Percentiles rank a stretch among this genome's conserved stretches.
Evolutionary conservation across 2,329 filamentous ascomycete species (phyloP).

Genomic region (Colletotrichum spinosum): DNA sequence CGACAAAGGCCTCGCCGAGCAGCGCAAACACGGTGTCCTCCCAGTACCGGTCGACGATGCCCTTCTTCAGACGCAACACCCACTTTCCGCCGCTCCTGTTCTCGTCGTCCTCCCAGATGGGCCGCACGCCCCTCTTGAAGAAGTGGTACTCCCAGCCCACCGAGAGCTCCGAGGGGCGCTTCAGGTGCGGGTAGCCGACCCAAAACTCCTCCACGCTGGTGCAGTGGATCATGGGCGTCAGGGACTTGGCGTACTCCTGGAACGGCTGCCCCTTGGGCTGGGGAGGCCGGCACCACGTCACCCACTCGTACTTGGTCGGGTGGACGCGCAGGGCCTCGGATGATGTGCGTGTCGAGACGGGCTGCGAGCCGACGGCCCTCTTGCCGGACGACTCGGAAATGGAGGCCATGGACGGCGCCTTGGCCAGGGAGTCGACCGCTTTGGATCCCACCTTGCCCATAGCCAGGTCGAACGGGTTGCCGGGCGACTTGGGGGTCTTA

Average conservation of each 20-base stretch:
- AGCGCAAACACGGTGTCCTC: constrained; percentile 92
- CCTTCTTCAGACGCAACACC: constrained; percentile 97
- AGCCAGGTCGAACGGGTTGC: constrained; percentile 82
- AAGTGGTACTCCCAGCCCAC: constrained; percentile 98
- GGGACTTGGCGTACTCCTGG: constrained; percentile 95
- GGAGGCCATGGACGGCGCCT: constrained; percentile 56
- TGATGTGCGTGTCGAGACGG: constrained; percentile 35
- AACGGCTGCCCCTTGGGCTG: constrained; percentile 92
- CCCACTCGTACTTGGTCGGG: constrained; percentile 84
- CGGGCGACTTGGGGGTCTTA: constrained; percentile 89
- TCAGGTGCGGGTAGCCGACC: constrained; percentile 88
- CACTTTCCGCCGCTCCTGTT: constrained; percentile 98
- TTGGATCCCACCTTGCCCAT: constrained; percentile 63
- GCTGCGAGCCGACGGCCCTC: constrained; percentile 32
- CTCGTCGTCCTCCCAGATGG: constrained; percentile 98
- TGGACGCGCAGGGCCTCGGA: constrained; percentile 36
- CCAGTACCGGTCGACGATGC: constrained; percentile 96
- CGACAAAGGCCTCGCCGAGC: constrained; percentile 92
- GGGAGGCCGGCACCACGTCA: constrained; percentile 96
- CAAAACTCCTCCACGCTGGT: constrained; percentile 91
- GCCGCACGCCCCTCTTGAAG: constrained; percentile 95
- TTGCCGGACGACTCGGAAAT: constrained; percentile 64
- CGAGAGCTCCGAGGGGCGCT: constrained; percentile 86
- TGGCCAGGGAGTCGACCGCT: constrained; percentile 57
- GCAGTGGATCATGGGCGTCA: constrained; percentile 86